A percentile compares a stretch with the other conserved stretches of the same genome.
Conservation (phyloP, 2,329 filamentous ascomycete species). For the Fusarium sp. region DNA sequence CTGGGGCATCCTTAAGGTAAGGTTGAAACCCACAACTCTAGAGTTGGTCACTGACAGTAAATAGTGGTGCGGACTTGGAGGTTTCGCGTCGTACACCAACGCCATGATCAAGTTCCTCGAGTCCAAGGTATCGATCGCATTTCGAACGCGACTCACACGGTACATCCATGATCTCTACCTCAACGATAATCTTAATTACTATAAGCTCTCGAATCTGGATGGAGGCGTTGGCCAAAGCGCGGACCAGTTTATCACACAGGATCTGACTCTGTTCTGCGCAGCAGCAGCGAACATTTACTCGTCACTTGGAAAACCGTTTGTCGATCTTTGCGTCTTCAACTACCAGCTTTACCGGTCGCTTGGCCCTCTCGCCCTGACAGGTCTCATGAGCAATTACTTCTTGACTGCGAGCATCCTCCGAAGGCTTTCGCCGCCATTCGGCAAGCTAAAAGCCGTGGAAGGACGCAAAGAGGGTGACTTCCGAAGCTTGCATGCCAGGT, state of each 20-base stretch:
- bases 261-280: conserved; percentile 93
- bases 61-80: conserved; percentile 90
- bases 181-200: conserved; percentile 94
- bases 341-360: conserved; percentile 94
- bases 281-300: conserved; percentile 93
- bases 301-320: conserved; percentile 93
- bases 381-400: conserved; percentile 91
- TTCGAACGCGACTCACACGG: conserved; percentile 89
- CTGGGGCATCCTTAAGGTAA: conserved; percentile 82
- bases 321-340: conserved; percentile 98
- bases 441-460: conserved; percentile 95
- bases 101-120: conserved; percentile 99
- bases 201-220: conserved; percentile 91
- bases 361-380: conserved; percentile 84
- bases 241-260: conserved; percentile 97
- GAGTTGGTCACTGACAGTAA: conserved; percentile 5
- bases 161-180: conserved; percentile 98
- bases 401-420: conserved; percentile 89
- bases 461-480: conserved; percentile 96
- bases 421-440: conserved; percentile 90
- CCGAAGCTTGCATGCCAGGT: conserved; percentile 83
- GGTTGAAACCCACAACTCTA: conserved; percentile 9
- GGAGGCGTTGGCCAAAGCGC: conserved; percentile 90
- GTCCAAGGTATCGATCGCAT: conserved; percentile 97
- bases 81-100: conserved; percentile 95